phyloP scores from a whole-genome alignment of 2,329 filamentous ascomycete genomes.

The Phyllosticta citriasiana region DNA sequence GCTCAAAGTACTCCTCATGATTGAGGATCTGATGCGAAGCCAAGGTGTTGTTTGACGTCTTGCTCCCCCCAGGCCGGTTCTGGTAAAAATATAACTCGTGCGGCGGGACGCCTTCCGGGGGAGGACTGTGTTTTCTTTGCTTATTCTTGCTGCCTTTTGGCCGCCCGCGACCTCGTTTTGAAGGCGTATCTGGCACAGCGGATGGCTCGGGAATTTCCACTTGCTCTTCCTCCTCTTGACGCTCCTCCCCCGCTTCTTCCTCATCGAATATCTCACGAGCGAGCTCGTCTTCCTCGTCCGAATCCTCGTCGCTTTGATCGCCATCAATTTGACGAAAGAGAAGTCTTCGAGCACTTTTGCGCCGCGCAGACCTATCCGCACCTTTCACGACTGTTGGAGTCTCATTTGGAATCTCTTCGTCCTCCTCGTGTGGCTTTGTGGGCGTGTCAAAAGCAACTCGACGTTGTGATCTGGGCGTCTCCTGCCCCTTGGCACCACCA shows the following conservation, averaged over 20 bases:
- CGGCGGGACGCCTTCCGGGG: slow-evolving; percentile 69
- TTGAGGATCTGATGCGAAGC: slow-evolving; percentile 65
- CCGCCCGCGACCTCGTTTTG: slow-evolving; percentile 35
- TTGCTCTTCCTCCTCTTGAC: slow-evolving; percentile 26
- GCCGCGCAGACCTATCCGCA: slow-evolving; percentile 74
- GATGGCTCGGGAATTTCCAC: slow-evolving; percentile 33
- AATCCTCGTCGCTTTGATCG: slow-evolving; percentile 57
- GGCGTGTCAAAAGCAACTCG: slow-evolving; percentile 39
- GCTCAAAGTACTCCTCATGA: slow-evolving; percentile 82
- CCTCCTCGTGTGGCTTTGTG: slow-evolving; percentile 26
- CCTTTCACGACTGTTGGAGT: slow-evolving; percentile 59
- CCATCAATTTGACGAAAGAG: slow-evolving; percentile 61
- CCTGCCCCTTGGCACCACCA: slow-evolving; percentile 14
- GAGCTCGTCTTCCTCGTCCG: slow-evolving; percentile 57
- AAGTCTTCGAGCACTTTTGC: slow-evolving; percentile 70
- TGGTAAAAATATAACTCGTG: slow-evolving; percentile 93
- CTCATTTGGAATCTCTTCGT: slow-evolving; percentile 45
- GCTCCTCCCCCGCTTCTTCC: slow-evolving; percentile 37
- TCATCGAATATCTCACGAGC: slow-evolving; percentile 58
- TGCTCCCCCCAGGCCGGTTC: slow-evolving; percentile 68
- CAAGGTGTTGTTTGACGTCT: slow-evolving; percentile 81
- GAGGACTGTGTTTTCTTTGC: slow-evolving; percentile 61
- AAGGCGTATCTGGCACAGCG: slow-evolving; percentile 40
- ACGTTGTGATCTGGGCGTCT: slow-evolving; percentile 35
- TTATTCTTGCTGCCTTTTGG: slow-evolving; percentile 42